Evolutionary conservation across 1,284 basidiomycete species (phyloP).

Genomic region (Pseudozyma tsukubaensis): DNA sequence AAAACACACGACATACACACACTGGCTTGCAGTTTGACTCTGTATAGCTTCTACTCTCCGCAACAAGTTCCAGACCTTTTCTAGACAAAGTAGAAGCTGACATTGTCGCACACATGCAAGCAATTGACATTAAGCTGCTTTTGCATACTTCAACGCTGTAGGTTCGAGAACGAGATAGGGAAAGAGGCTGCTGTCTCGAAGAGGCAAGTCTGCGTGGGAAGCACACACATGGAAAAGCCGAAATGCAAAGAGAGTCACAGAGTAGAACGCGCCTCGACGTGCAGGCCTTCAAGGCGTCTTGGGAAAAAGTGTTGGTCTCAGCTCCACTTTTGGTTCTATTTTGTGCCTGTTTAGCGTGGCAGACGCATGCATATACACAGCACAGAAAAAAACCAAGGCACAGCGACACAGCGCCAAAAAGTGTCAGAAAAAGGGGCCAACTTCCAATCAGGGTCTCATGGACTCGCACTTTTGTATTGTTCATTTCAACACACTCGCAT

Average conservation of each 20-base stretch:
- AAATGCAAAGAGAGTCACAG: neutral
- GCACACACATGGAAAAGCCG: neutral
- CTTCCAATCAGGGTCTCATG: conserved; percentile 11
- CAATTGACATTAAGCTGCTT: too few relatives aligned
- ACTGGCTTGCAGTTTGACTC: too few relatives aligned
- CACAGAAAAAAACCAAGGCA: neutral
- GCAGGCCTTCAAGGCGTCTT: neutral
- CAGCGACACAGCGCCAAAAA: too few relatives aligned
- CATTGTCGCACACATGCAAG: too few relatives aligned
- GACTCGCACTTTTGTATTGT: neutral
- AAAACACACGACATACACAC: too few relatives aligned
- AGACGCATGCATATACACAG: conserved; percentile 1
- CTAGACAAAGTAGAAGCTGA: too few relatives aligned
- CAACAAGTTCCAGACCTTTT: too few relatives aligned
- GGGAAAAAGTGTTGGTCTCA: conserved; percentile 32
- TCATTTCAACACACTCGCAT: neutral
- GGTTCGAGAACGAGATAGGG: too few relatives aligned
- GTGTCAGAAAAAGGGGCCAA: conserved; percentile 18
- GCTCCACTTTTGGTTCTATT: conserved; percentile 6
- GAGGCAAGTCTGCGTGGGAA: neutral
- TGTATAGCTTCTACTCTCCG: too few relatives aligned
- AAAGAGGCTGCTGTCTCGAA: neutral
- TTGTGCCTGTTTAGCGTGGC: neutral
- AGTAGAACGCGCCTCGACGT: conserved; percentile 15
- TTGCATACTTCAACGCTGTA: too few relatives aligned